A percentile compares a stretch with the other conserved stretches of the same genome.
Evolutionary conservation across 768 basidiomycete species (phyloP).

Genomic region (Gloeophyllum trabeum): DNA sequence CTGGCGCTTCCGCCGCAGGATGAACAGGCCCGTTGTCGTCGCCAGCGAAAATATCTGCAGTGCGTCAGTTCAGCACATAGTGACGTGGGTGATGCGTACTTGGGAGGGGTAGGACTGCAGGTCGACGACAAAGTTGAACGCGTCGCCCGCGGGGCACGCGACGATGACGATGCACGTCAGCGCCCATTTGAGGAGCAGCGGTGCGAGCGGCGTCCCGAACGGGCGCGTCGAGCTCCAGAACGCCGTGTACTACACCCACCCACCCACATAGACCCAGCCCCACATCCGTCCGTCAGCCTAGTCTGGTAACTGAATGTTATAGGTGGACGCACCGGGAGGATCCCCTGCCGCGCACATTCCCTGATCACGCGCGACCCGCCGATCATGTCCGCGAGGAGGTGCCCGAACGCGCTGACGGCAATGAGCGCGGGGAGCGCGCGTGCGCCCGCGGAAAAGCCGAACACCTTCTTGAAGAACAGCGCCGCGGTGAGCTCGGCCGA

Average conservation of each 20-base stretch:
- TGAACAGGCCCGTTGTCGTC: too few species aligned
- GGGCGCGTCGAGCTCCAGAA: slow-evolving; percentile 37
- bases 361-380: slow-evolving; percentile 34
- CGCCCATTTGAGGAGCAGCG: slow-evolving; percentile 25
- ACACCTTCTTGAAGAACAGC: slow-evolving; percentile 39
- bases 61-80: too few species aligned
- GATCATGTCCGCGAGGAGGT: slow-evolving; percentile 22
- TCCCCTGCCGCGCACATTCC: slow-evolving; percentile 40
- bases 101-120: slow-evolving; percentile 25
- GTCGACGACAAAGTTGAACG: slow-evolving; percentile 27
- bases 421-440: slow-evolving; percentile 26
- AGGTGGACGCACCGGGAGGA: slow-evolving; percentile 39
- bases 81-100: slow-evolving; percentile 20
- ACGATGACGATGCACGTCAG: slow-evolving; percentile 31
- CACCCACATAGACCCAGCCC: too few species aligned
- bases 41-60: too few species aligned
- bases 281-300: too few species aligned
- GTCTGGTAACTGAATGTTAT: too few species aligned
- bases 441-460: slow-evolving; percentile 25
- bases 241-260: too few species aligned
- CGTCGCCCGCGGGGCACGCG: slow-evolving; percentile 21
- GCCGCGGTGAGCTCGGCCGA: slow-evolving; percentile 35
- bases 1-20: too few species aligned
- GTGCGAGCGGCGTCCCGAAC: slow-evolving; percentile 35
- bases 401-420: slow-evolving; percentile 29